phyloP scores from a whole-genome alignment of 495 filamentous ascomycete genomes.

The Aspergillus steynii region DNA sequence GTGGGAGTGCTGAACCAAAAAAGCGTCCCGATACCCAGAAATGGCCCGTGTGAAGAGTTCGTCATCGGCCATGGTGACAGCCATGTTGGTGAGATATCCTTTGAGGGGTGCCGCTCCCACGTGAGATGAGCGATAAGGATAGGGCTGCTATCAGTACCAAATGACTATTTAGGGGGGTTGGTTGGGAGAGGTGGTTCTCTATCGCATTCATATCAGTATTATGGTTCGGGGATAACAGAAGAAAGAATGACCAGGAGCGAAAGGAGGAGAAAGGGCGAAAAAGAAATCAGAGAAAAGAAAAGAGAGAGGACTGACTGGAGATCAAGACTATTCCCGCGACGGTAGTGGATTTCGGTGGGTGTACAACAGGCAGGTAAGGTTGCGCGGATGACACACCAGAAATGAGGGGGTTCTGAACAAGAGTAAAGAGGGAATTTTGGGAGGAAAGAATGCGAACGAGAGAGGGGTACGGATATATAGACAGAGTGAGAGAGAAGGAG shows the following conservation, averaged over 20 bases:
- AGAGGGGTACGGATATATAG: not conserved
- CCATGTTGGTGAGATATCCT: constrained; percentile 31
- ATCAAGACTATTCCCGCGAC: constrained; percentile 7
- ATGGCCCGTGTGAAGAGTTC: constrained; percentile 48
- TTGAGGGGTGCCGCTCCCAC: constrained; percentile 15
- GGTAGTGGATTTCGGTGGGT: not conserved
- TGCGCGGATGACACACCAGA: not conserved
- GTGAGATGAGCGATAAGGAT: constrained; percentile 9
- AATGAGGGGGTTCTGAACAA: not conserved
- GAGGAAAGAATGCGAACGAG: constrained; percentile 2
- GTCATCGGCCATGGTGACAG: constrained; percentile 42
- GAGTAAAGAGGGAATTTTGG: not conserved
- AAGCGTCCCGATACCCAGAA: constrained; percentile 46
- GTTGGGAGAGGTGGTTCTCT: constrained; percentile 10
- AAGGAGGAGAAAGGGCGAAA: constrained; percentile 3
- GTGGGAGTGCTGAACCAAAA: constrained; percentile 47
- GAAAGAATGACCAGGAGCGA: not conserved
- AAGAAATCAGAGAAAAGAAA: not conserved
- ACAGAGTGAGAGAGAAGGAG: constrained; percentile 5
- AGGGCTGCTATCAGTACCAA: constrained; percentile 33
- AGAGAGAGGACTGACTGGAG: constrained; percentile 14
- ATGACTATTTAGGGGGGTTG: constrained; percentile 5
- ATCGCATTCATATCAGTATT: constrained; percentile 10
- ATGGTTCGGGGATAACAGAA: not conserved
- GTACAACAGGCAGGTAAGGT: constrained; percentile 1